Base-by-base conservation (phyloP, 306 rosid species). In the Trichosanthes truncata region DNA sequence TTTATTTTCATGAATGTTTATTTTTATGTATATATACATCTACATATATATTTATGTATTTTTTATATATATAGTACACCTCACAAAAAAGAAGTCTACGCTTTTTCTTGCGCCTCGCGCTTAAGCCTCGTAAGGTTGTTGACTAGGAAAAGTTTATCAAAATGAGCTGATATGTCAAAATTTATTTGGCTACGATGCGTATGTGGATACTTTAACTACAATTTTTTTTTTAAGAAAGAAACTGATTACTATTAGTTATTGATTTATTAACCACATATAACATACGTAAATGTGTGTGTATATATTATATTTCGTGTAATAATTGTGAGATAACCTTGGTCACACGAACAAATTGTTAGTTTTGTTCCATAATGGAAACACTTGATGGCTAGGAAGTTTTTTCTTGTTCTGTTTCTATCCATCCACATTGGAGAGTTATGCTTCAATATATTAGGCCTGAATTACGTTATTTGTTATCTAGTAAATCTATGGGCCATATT, bases 321-420 rank as follows among this genome's bases (percentile, higher is more conserved):
- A 69, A 33, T 40, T 18, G 48, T 13, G 55, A 18, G 17, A 69
- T n/a, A 41, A 69, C 36, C 53, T n/a, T 36, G 20, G 9, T 61
- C 74, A 69, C 49, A 68, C 43, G 12, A 61, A 43, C 63, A 5
- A 56, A 14, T 81, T 68, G 49, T 62, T 84, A 46, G 43, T 69
- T 69, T 62, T 5, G 20, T 71, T n/a, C 33, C 35, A 40, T n/a
- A 9, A 68, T 68, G 35, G 53, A 41, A 68, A 68, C 17, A 67
- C 74, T 40, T n/a, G 74, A 67, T 67, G 52, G 35, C 17, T 68
- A 23, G 75, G 52, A 40, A 71, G 40, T 8, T 45, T 71, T 41
- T 71, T 71, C 38, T 45, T 25, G 21, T 71, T 71, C 21, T 71
- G 23, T 71, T 35, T 71, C 56, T 57, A 40, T 71, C 40, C 21